Conservation (phyloP, 169 alveolate species). For the Fabrea salina region DNA sequence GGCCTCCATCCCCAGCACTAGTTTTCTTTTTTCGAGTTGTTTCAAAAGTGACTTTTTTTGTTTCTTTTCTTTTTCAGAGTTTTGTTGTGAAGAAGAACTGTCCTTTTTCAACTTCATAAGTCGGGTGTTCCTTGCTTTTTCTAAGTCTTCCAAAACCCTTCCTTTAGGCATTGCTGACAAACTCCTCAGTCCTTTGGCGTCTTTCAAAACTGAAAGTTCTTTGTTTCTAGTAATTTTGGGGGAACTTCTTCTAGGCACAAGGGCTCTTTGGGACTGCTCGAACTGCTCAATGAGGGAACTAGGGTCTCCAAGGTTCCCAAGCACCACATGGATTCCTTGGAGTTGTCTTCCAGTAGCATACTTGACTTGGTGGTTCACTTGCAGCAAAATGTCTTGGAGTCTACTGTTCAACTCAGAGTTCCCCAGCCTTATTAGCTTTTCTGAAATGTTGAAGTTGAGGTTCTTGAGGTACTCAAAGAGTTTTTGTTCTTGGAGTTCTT, state of each 20-base stretch:
- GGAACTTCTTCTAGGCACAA: neutral
- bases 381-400: neutral
- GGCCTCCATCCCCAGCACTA: neutral
- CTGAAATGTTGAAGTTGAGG: neutral
- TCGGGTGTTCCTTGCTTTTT: neutral
- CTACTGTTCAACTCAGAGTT: constrained; percentile 9
- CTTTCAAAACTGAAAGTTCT: neutral
- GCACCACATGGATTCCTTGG: neutral
- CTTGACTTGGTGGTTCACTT: neutral
- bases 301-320: constrained; percentile 17
- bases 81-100: neutral
- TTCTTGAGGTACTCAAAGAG: neutral
- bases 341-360: neutral
- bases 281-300: neutral
- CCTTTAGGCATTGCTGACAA: neutral
- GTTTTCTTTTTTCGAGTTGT: constrained; percentile 27
- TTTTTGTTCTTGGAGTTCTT: constrained; percentile 3
- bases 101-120: neutral
- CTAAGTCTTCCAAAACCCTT: neutral
- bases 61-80: neutral
- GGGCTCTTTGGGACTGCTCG: neutral
- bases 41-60: neutral
- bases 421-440: neutral
- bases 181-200: neutral
- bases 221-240: neutral